phyloP scores from a whole-genome alignment of 2,329 filamentous ascomycete species.

The Botrytis byssoidea region DNA sequence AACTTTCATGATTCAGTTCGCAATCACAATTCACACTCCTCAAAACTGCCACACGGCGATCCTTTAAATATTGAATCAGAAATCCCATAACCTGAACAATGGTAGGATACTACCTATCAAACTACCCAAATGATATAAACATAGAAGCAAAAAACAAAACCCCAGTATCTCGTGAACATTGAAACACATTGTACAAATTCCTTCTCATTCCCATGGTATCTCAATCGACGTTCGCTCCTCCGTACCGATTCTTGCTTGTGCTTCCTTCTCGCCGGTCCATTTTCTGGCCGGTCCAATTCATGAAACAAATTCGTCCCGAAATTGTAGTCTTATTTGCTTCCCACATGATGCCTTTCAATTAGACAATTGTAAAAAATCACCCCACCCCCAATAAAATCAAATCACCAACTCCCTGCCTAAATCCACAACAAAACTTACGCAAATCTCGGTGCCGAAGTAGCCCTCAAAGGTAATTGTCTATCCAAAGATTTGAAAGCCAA shows the following conservation, averaged over 20 bases:
- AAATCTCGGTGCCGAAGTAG: constrained; percentile 18
- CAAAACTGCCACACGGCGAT: neutral
- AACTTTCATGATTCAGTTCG: neutral
- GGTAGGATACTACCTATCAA: neutral
- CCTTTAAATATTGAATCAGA: neutral
- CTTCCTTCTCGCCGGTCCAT: neutral
- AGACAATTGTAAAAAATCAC: neutral
- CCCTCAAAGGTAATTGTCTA: constrained; percentile 53
- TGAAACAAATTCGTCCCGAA: neutral
- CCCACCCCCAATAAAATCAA: neutral
- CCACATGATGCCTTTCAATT: neutral
- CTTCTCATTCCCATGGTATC: neutral
- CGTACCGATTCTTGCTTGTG: neutral
- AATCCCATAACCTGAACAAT: neutral
- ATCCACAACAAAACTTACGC: neutral
- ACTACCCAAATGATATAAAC: neutral
- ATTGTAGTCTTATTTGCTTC: neutral
- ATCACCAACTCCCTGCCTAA: neutral
- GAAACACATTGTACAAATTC: neutral
- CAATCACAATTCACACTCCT: neutral
- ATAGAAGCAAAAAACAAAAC: neutral
- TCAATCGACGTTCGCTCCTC: neutral
- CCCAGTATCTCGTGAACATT: neutral
- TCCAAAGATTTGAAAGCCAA: constrained; percentile 65
- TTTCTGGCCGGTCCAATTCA: neutral